These are phyloP conservation scores for Colletotrichum liriopes DNA, from an alignment of 2,329 filamentous ascomycete genomes.

Conservation along the genomic window DNA sequence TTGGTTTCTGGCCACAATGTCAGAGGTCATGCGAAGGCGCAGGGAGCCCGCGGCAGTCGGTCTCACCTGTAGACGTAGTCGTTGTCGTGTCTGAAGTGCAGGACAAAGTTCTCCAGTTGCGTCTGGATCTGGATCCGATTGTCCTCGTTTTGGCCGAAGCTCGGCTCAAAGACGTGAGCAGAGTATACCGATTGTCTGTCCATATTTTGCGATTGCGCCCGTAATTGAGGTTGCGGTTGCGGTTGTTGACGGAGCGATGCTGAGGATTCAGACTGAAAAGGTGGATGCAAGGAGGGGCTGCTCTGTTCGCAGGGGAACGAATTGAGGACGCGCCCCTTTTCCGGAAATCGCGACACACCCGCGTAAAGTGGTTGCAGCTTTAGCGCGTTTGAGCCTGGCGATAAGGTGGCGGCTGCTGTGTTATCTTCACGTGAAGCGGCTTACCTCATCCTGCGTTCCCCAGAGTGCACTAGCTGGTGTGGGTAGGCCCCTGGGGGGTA, in stretches of 20 bases:
- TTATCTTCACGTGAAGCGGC: slow-evolving; percentile 35
- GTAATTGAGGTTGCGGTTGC: slow-evolving; percentile 1
- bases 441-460: slow-evolving; percentile 25
- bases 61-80: slow-evolving; percentile 91
- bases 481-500: slow-evolving; percentile 20
- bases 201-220: slow-evolving; percentile 65
- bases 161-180: slow-evolving; percentile 83
- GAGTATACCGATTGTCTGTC: slow-evolving; percentile 92
- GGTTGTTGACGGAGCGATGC: slow-evolving; percentile 25
- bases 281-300: slow-evolving; percentile 40
- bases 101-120: slow-evolving; percentile 89
- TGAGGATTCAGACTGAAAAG: slow-evolving; percentile 40
- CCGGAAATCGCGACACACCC: slow-evolving; percentile 8
- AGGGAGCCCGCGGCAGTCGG: background rate
- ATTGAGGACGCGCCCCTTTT: slow-evolving; percentile 35
- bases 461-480: slow-evolving; percentile 12
- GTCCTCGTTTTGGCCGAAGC: slow-evolving; percentile 77
- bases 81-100: slow-evolving; percentile 95
- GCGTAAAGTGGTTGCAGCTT: slow-evolving; percentile 41
- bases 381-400: background rate
- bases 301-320: slow-evolving; percentile 32
- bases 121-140: slow-evolving; percentile 81
- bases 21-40: background rate
- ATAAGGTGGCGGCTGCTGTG: background rate
- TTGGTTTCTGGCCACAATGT: slow-evolving; percentile 78